Conservation (phyloP, 257 asterid genomes). For the Jasminum sambac region DNA sequence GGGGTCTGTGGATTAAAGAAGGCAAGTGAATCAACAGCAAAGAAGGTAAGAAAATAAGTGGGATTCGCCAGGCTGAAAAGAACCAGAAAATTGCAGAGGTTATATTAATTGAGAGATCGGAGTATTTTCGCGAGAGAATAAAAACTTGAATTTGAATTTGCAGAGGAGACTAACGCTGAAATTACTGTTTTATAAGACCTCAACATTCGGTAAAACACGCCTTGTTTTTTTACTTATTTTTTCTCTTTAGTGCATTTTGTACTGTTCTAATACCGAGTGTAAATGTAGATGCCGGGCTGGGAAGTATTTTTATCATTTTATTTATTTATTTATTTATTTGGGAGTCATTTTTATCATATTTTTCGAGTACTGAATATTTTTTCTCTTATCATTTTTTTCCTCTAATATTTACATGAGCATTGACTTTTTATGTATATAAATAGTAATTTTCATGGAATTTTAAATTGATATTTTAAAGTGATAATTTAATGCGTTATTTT, state of each 20-base stretch:
- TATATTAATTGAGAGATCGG: background rate
- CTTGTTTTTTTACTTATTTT: slow-evolving; percentile 7
- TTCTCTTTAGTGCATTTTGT: background rate
- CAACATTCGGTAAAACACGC: slow-evolving; percentile 27
- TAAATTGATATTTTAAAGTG: no score
- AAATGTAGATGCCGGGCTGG: no score
- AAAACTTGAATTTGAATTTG: slow-evolving; percentile 10
- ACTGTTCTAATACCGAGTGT: background rate
- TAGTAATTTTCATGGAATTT: no score
- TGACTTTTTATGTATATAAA: no score
- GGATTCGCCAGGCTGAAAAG: background rate
- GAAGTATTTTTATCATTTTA: no score
- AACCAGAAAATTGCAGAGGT: background rate
- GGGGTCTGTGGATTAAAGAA: slow-evolving; percentile 10
- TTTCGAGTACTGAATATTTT: no score
- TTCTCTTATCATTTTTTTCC: no score
- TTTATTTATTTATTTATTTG: no score
- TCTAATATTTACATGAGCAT: no score
- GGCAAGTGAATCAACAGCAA: background rate
- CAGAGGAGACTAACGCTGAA: slow-evolving; percentile 39
- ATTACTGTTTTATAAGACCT: slow-evolving; percentile 61
- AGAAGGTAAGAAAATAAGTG: background rate
- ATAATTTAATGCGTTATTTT: no score
- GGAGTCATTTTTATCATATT: no score
- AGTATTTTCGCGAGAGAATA: slow-evolving; percentile 23